Conservation (phyloP, 2,329 filamentous ascomycete genomes). For the Fusarium tupiense region DNA sequence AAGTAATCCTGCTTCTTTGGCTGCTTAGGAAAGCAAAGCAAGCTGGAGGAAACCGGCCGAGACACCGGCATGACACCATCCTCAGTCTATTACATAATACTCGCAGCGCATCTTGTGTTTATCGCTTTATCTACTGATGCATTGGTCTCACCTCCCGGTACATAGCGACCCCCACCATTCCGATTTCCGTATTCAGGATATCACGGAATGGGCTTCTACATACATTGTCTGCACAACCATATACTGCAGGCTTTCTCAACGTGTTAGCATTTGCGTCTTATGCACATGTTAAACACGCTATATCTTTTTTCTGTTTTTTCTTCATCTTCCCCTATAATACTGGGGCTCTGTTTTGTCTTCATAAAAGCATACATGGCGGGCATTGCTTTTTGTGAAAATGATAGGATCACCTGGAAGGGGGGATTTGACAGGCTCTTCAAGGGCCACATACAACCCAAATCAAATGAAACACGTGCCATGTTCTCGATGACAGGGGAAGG, state of each 20-base stretch:
- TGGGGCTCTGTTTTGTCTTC: slow-evolving; percentile 10
- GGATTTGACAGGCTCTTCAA: background rate
- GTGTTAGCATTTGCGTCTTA: background rate
- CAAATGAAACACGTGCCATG: slow-evolving; percentile 1
- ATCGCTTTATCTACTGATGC: slow-evolving; percentile 2
- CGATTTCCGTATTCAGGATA: background rate
- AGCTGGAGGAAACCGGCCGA: slow-evolving; percentile 24
- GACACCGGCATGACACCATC: slow-evolving; percentile 12
- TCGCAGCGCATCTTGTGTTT: slow-evolving; percentile 31
- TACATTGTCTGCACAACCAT: slow-evolving; percentile 9
- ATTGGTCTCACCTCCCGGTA: slow-evolving; percentile 2
- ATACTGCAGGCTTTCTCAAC: slow-evolving; percentile 3
- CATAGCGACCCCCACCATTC: background rate
- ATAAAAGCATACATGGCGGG: slow-evolving; percentile 14
- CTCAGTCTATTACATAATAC: slow-evolving; percentile 33
- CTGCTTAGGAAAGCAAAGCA: slow-evolving; percentile 34
- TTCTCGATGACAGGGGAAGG: slow-evolving; percentile 9
- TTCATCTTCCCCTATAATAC: slow-evolving; percentile 18
- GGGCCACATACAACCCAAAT: slow-evolving; percentile 3
- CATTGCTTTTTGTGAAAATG: slow-evolving; percentile 8
- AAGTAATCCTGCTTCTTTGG: slow-evolving; percentile 38
- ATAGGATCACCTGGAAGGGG: background rate
- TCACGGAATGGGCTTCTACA: background rate
- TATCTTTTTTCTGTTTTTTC: slow-evolving; percentile 6
- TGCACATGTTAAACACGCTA: background rate